Base-by-base conservation (phyloP, 441 rosid species). In the Arabidopsis hybrid region DNA sequence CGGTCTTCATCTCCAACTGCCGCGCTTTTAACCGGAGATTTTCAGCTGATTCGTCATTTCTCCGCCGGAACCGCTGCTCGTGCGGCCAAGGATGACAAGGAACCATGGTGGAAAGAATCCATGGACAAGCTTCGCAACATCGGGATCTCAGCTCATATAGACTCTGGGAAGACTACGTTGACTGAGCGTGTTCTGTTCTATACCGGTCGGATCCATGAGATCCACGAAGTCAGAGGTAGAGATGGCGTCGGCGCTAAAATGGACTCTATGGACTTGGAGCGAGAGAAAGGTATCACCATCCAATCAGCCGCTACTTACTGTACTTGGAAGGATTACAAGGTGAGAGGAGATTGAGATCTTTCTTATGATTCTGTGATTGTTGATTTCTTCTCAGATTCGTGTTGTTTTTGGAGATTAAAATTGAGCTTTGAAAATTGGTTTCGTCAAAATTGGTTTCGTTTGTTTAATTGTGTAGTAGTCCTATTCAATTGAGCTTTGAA, bases 271-370 rank as follows among this genome's bases (percentile, higher is more conserved):
- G 98, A 92, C 70, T 86, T 92, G 79, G 99, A 95, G 63, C 80
- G 99, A 16, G 98, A 95, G 81, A 95, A 92, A 74, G 99, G 98
- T 11, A 92, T 95, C 66, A 95, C 99, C 0, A 95, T 95, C 73
- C 98, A 95, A 73, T 93, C 97, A 10, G 99, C 98, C 12, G 98
- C 99, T 57, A 95, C 99, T 1, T 92, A 91, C 79, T 95, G 98
- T 74, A 88, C 96, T 47, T 92, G 98, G 99, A 90, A 91, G 51
- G 96, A 74, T 78, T 91, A 86, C 78, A 87, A 91, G 95, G 99
- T 91, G 32, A 58, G n/a, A 9, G 12, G 47, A 35, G 17, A 46
- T 16, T 13, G 4, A 58, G 2, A 57, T n/a, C 7, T 12, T 13
- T 58, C 17, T 4, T 61, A 0, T 3, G 55, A 35, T n/a, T 65